Evolutionary conservation across 169 alveolate genomes (phyloP).

Genomic region (Babesia gibsoni): DNA sequence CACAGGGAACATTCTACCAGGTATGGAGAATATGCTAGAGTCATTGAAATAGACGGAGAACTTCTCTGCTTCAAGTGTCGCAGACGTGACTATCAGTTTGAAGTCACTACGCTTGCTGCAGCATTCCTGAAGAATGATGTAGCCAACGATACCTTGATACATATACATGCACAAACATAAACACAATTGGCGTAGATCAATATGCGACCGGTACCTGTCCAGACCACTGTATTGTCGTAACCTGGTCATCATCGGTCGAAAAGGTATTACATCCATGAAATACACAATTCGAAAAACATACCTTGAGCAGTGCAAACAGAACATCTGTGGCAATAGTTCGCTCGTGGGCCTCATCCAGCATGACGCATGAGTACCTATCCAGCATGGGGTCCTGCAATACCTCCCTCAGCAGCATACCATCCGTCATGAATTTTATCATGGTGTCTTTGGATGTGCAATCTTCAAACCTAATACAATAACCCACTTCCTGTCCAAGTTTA

Average conservation of each 20-base stretch:
- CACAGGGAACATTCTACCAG: conserved; percentile 98
- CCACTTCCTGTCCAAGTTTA: conserved; percentile 96
- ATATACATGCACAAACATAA: not conserved
- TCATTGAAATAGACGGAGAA: conserved; percentile 94
- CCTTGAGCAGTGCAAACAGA: conserved; percentile 94
- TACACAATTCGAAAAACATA: conserved; percentile 15
- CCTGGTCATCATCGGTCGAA: conserved; percentile 53
- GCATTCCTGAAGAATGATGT: conserved; percentile 75
- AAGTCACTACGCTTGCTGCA: conserved; percentile 89
- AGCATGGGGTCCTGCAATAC: conserved; percentile 91
- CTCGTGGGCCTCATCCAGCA: conserved; percentile 99
- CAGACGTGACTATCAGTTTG: conserved; percentile 98
- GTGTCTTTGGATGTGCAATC: conserved; percentile 96
- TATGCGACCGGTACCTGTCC: conserved; percentile 86
- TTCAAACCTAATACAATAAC: conserved; percentile 95
- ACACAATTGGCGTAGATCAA: conserved; percentile 24
- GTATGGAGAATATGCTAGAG: conserved; percentile 96
- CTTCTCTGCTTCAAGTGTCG: conserved; percentile 95
- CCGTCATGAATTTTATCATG: conserved; percentile 98
- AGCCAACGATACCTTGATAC: conserved; percentile 18
- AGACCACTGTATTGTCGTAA: conserved; percentile 39
- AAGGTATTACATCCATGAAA: too few relatives aligned
- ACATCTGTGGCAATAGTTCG: conserved; percentile 98
- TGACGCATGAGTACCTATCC: conserved; percentile 89
- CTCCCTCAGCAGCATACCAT: conserved; percentile 98